These are phyloP conservation scores for Amanita rubescens DNA, from an alignment of 768 basidiomycete genomes.

Conservation along the genomic window DNA sequence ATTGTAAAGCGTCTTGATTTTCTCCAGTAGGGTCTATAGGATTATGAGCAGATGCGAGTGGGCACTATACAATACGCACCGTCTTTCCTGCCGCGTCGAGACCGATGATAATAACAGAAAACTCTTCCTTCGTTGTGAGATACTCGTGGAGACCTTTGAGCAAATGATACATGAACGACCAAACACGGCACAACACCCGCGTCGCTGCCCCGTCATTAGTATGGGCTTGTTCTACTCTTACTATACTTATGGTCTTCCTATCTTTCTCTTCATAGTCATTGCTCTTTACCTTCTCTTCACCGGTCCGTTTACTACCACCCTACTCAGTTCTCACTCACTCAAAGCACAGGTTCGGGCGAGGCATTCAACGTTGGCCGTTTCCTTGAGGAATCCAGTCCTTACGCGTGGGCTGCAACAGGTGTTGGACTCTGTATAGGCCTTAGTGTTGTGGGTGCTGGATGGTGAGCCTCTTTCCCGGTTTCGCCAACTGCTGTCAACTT, in stretches of 20 bases:
- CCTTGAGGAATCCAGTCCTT: conserved; percentile 91
- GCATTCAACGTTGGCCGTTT: conserved; percentile 92
- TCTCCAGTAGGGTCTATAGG: conserved; percentile 76
- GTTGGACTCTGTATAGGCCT: conserved; percentile 91
- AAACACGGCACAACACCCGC: conserved; percentile 21
- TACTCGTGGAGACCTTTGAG: conserved; percentile 89
- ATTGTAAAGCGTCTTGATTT: conserved; percentile 90
- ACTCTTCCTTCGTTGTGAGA: conserved; percentile 85
- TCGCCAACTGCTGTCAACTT: neutral
- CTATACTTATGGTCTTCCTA: conserved; percentile 62
- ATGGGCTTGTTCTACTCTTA: conserved; percentile 49
- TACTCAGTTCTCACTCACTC: neutral
- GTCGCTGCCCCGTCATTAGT: conserved; percentile 12
- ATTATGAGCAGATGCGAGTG: neutral
- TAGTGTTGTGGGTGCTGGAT: conserved; percentile 91
- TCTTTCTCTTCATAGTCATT: conserved; percentile 54
- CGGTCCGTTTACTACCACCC: conserved; percentile 36
- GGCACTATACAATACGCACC: conserved; percentile 27
- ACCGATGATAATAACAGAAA: conserved; percentile 92
- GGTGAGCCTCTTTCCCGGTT: conserved; percentile 43
- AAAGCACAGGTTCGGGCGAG: conserved; percentile 64
- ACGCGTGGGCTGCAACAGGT: conserved; percentile 86
- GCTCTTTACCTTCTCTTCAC: conserved; percentile 89
- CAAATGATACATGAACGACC: conserved; percentile 77
- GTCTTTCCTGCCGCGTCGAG: conserved; percentile 92